These are phyloP conservation scores for Wickerhamomyces alni DNA, from an alignment of 805 yeast genomes.

Conservation along the genomic window DNA sequence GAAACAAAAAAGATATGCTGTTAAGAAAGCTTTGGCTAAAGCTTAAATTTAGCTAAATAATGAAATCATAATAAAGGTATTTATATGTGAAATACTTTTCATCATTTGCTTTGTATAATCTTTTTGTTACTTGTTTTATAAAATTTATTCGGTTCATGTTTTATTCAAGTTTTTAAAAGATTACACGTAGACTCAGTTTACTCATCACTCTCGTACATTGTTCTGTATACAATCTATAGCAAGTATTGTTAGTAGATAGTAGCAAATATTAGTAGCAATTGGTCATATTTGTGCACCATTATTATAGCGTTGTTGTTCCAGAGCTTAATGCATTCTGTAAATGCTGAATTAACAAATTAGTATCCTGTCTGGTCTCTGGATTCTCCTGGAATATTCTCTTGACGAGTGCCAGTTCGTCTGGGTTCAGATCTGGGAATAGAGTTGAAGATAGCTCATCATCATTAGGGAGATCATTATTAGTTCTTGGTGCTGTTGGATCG, in stretches of 20 bases:
- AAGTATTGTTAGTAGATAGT: too few relatives aligned
- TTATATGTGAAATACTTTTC: constrained; percentile 1
- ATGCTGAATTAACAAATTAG: constrained; percentile 15
- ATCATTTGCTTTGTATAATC: constrained; percentile 9
- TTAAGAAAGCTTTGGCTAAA: constrained; percentile 95
- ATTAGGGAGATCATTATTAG: background rate
- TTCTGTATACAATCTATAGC: too few relatives aligned
- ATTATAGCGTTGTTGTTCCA: background rate
- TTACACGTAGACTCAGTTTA: background rate
- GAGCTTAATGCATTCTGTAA: constrained; percentile 10
- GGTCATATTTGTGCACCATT: too few relatives aligned
- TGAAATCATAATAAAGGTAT: constrained; percentile 20
- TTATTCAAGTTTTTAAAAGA: background rate
- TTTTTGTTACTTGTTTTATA: constrained; percentile 11
- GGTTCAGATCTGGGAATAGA: constrained; percentile 13
- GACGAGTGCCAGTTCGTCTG: constrained; percentile 15
- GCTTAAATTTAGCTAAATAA: constrained; percentile 43
- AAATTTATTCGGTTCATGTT: background rate
- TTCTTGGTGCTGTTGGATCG: background rate
- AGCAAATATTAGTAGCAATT: too few relatives aligned
- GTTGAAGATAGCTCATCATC: constrained; percentile 2
- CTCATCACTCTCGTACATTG: too few relatives aligned
- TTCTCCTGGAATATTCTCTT: constrained; percentile 16
- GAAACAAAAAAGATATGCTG: constrained; percentile 95
- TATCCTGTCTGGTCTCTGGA: constrained; percentile 17